These are phyloP conservation scores for Pyrenula massariospora DNA, from an alignment of 495 filamentous ascomycete species.

Conservation along the genomic window DNA sequence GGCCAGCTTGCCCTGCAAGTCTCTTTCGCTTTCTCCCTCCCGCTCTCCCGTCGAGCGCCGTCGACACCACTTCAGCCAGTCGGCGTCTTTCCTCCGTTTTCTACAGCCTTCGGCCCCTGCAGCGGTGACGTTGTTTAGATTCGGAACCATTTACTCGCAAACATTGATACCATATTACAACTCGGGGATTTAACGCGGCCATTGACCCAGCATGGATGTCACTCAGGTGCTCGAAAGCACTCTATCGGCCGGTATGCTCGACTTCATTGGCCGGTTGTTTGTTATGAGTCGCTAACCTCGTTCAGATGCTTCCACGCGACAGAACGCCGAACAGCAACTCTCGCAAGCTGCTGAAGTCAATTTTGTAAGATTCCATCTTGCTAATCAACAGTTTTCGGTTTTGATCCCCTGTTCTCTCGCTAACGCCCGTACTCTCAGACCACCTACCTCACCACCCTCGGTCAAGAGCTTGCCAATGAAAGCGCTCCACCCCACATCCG, in stretches of 20 bases:
- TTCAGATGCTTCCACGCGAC: constrained; percentile 78
- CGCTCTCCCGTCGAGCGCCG: not conserved
- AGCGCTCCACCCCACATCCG: constrained; percentile 69
- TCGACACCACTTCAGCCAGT: not conserved
- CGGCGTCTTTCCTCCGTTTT: not conserved
- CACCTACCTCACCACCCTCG: constrained; percentile 80
- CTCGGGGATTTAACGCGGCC: no score
- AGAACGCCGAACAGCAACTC: constrained; percentile 88
- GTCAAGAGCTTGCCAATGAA: constrained; percentile 88
- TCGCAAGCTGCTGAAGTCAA: constrained; percentile 81
- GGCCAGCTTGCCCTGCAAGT: not conserved
- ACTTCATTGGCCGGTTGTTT: constrained; percentile 5
- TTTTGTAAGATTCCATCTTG: constrained; percentile 59
- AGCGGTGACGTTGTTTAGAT: no score
- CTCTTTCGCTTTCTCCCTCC: not conserved
- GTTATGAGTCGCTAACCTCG: constrained; percentile 5
- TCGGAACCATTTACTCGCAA: no score
- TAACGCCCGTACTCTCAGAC: constrained; percentile 40
- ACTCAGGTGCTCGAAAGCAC: constrained; percentile 84
- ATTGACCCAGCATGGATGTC: constrained; percentile 51
- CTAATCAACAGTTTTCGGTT: constrained; percentile 2
- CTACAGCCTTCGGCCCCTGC: not conserved
- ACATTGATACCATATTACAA: no score
- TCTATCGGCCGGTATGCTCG: constrained; percentile 69
- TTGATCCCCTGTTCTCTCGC: not conserved